phyloP scores from a whole-genome alignment of 2,329 filamentous ascomycete species.

The Davidsoniella eucalypti region DNA sequence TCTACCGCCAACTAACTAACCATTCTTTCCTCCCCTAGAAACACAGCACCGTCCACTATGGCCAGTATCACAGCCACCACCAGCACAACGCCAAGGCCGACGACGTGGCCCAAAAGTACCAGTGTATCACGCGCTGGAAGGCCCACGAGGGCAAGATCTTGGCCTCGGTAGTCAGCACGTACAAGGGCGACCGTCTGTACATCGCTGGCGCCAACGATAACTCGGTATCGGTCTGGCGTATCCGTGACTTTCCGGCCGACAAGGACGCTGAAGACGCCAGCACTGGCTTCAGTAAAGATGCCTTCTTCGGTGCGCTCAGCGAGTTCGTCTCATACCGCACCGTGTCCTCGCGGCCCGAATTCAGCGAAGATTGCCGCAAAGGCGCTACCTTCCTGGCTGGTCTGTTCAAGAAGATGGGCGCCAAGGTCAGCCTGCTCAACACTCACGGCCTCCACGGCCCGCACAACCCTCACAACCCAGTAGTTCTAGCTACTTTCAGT shows the following conservation, averaged over 20 bases:
- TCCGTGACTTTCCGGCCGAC: slow-evolving; percentile 30
- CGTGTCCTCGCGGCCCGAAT: slow-evolving; percentile 71
- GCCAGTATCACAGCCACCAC: slow-evolving; percentile 32
- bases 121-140: slow-evolving; percentile 60
- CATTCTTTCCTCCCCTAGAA: slow-evolving; percentile 28
- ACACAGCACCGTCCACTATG: slow-evolving; percentile 50
- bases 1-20: neutral
- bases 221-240: slow-evolving; percentile 74
- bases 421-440: slow-evolving; percentile 76
- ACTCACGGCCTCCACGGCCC: slow-evolving; percentile 40
- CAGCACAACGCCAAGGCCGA: slow-evolving; percentile 19
- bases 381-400: slow-evolving; percentile 82
- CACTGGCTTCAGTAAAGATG: slow-evolving; percentile 21
- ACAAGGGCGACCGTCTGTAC: slow-evolving; percentile 62
- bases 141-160: slow-evolving; percentile 80
- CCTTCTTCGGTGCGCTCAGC: slow-evolving; percentile 54
- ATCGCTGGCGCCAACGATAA: slow-evolving; percentile 91
- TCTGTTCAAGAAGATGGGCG: slow-evolving; percentile 83
- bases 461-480: slow-evolving; percentile 49
- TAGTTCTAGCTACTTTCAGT: slow-evolving; percentile 81
- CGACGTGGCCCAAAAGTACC: slow-evolving; percentile 61
- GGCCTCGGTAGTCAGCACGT: slow-evolving; percentile 58
- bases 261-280: slow-evolving; percentile 26
- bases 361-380: slow-evolving; percentile 78
- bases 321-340: slow-evolving; percentile 88